phyloP scores from a whole-genome alignment of 2,329 filamentous ascomycete species.

The Magnaporthales sp. region DNA sequence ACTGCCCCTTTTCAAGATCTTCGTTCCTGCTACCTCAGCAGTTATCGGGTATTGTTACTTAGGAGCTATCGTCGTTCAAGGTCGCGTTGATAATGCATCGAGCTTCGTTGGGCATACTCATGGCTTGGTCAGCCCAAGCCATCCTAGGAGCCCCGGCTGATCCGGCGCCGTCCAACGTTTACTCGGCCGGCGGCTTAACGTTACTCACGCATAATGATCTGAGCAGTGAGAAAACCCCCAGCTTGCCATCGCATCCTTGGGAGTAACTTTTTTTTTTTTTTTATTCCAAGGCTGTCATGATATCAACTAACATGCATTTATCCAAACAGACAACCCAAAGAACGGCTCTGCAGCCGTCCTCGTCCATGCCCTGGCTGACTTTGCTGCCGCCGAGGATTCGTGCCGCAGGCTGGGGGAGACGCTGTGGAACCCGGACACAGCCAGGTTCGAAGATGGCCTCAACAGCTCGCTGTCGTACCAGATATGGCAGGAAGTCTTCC shows the following conservation, averaged over 20 bases:
- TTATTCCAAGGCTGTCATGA: too few relatives aligned
- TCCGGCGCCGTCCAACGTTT: neutral
- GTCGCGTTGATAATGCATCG: neutral
- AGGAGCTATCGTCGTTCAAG: neutral
- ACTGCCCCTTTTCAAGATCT: too few relatives aligned
- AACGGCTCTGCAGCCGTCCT: slow-evolving; percentile 10
- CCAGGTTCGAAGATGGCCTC: slow-evolving; percentile 13
- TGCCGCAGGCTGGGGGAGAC: slow-evolving; percentile 15
- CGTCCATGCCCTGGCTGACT: slow-evolving; percentile 9
- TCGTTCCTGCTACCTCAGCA: neutral
- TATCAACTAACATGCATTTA: neutral
- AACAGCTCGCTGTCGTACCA: slow-evolving; percentile 16
- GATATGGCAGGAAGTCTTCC: slow-evolving; percentile 11
- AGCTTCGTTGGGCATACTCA: neutral
- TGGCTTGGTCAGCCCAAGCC: neutral
- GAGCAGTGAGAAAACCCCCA: neutral
- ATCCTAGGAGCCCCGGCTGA: neutral
- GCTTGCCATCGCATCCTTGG: too few relatives aligned
- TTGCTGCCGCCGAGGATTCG: neutral
- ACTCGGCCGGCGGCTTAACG: slow-evolving; percentile 5
- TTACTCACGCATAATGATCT: slow-evolving; percentile 6
- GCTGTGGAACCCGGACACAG: slow-evolving; percentile 15
- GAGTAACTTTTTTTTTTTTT: too few relatives aligned
- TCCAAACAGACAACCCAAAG: slow-evolving; percentile 5
- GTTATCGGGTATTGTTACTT: neutral